A percentile compares a stretch with the other conserved stretches of the same genome.
Conservation (phyloP, 148 eudicot genomes). For the Suaeda aralocaspica region DNA sequence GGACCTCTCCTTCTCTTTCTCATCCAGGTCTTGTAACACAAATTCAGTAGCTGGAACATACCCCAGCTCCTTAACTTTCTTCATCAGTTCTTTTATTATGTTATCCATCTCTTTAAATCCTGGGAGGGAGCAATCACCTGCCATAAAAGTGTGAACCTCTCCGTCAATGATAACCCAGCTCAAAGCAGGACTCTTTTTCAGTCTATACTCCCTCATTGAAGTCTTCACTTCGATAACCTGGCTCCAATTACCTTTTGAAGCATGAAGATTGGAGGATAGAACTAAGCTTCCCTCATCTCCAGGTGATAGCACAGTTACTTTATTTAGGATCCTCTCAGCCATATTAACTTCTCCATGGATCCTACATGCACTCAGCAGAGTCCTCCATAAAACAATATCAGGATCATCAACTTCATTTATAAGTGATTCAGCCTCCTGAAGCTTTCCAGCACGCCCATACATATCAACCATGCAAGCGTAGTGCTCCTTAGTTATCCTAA, state of each 20-base stretch:
- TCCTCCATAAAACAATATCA: constrained; percentile 42
- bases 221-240: constrained; percentile 34
- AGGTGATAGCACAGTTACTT: constrained; percentile 31
- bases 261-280: constrained; percentile 40
- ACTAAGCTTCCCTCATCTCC: constrained; percentile 34
- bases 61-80: constrained; percentile 33
- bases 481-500: constrained; percentile 34
- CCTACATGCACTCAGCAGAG: constrained; percentile 38
- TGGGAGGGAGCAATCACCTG: constrained; percentile 34
- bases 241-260: constrained; percentile 40
- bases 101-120: constrained; percentile 26
- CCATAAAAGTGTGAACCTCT: constrained; percentile 40
- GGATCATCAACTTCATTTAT: constrained; percentile 31
- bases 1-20: constrained; percentile 39
- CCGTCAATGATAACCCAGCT: constrained; percentile 42
- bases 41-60: constrained; percentile 37
- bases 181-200: constrained; percentile 41
- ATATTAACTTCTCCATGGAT: constrained; percentile 33
- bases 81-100: constrained; percentile 29
- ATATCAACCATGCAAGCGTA: constrained; percentile 47
- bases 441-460: constrained; percentile 40
- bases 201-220: constrained; percentile 27
- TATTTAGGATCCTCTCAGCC: constrained; percentile 29
- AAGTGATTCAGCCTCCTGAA: constrained; percentile 37
- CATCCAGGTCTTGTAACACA: constrained; percentile 37